A percentile compares a stretch with the other conserved stretches of the same genome.
Evolutionary conservation across 208 protist species (phyloP).

Genomic region (Crithidia acanthocephali): DNA sequence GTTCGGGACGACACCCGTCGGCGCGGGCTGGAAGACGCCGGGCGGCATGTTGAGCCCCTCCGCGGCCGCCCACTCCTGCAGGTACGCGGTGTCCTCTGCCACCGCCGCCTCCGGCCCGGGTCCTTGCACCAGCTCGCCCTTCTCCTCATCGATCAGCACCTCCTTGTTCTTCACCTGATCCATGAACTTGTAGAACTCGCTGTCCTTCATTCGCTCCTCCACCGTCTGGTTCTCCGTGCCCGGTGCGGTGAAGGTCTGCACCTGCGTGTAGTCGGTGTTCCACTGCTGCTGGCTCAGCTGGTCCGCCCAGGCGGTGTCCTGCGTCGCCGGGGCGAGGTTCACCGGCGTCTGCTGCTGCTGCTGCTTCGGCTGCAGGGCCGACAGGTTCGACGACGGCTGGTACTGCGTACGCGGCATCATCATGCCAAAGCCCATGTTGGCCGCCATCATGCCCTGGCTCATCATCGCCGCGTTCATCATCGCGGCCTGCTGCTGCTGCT

Average conservation of each 20-base stretch:
- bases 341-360: slow-evolving; percentile 30
- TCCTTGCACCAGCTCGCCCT: slow-evolving; percentile 68
- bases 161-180: slow-evolving; percentile 72
- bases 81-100: slow-evolving; percentile 63
- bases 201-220: slow-evolving; percentile 69
- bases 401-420: slow-evolving; percentile 56
- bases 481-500: slow-evolving; percentile 34
- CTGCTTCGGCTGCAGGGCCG: slow-evolving; percentile 36
- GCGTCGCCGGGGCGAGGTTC: slow-evolving; percentile 20
- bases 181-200: slow-evolving; percentile 86
- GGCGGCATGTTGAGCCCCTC: slow-evolving; percentile 67
- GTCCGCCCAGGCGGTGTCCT: slow-evolving; percentile 57
- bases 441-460: slow-evolving; percentile 45
- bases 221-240: slow-evolving; percentile 50
- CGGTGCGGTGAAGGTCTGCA: slow-evolving; percentile 57
- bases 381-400: slow-evolving; percentile 43
- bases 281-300: slow-evolving; percentile 71
- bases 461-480: slow-evolving; percentile 53
- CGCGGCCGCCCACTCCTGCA: slow-evolving; percentile 44
- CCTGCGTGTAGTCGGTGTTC: slow-evolving; percentile 74
- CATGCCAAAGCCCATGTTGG: slow-evolving; percentile 49
- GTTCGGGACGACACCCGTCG: slow-evolving; percentile 11
- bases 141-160: slow-evolving; percentile 84
- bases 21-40: slow-evolving; percentile 40
- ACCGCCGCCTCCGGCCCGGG: slow-evolving; percentile 66